These are phyloP conservation scores for Ceratocystis cacaofunesta DNA, from an alignment of 2,329 filamentous ascomycete genomes.

Conservation along the genomic window DNA sequence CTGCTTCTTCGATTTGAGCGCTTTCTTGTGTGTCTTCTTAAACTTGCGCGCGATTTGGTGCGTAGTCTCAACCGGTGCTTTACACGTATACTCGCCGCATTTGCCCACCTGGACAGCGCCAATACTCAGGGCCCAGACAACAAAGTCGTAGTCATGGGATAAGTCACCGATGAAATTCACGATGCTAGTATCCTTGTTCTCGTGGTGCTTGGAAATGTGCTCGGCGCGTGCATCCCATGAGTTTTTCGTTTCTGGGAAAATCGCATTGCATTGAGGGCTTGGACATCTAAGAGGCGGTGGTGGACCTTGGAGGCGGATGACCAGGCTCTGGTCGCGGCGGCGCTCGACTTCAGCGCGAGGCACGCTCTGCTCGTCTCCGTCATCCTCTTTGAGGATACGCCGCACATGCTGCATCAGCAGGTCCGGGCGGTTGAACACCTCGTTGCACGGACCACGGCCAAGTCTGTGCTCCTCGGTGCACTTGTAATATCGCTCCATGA, in stretches of 20 bases:
- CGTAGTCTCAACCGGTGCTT: conserved; percentile 5
- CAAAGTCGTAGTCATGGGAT: neutral
- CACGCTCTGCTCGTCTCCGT: conserved; percentile 34
- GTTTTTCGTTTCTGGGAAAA: conserved; percentile 42
- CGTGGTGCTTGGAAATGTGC: conserved; percentile 69
- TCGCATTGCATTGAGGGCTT: conserved; percentile 40
- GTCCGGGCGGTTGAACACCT: conserved; percentile 76
- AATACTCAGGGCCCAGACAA: neutral
- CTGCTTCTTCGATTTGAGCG: neutral
- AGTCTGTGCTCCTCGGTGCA: conserved; percentile 39
- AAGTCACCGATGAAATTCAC: neutral
- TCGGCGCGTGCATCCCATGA: conserved; percentile 79
- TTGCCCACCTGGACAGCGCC: neutral
- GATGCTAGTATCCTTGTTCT: conserved; percentile 29
- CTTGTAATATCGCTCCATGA: conserved; percentile 58
- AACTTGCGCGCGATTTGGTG: conserved; percentile 1
- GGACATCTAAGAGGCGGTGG: conserved; percentile 44
- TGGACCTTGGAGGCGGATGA: conserved; percentile 46
- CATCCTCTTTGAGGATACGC: conserved; percentile 47
- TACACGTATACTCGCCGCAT: neutral
- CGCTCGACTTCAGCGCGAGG: conserved; percentile 28
- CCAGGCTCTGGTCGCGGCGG: conserved; percentile 33
- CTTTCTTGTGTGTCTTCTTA: neutral
- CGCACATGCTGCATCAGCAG: conserved; percentile 78
- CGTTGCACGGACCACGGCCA: conserved; percentile 25